A percentile compares a stretch with the other conserved stretches of the same genome.
Evolutionary conservation across 202 grass and related monocot genomes (phyloP).

Genomic region (Miscanthus sacchariflorus): DNA sequence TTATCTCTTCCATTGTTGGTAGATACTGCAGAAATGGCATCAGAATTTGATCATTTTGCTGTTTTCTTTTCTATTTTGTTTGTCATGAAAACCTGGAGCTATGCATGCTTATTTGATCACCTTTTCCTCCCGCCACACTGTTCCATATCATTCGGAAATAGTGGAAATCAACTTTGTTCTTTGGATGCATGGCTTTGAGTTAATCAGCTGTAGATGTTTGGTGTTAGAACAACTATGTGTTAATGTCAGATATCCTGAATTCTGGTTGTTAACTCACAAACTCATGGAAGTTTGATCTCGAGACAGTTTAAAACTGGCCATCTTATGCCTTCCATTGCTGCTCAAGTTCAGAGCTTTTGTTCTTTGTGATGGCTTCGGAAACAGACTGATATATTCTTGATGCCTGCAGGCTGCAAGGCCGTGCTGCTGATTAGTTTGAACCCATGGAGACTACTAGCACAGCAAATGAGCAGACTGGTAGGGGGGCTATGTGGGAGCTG

Average conservation of each 20-base stretch:
- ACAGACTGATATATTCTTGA: conserved; percentile 16
- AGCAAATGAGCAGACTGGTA: conserved; percentile 45
- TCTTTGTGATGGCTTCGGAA: conserved; percentile 3
- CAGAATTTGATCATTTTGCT: neutral
- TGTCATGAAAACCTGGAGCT: neutral
- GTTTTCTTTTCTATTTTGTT: neutral
- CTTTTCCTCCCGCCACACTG: neutral
- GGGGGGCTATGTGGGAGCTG: conserved; percentile 76
- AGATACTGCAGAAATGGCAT: neutral
- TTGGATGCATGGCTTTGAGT: neutral
- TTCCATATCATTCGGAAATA: neutral
- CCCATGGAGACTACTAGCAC: conserved; percentile 58
- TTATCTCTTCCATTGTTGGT: conserved; percentile 7
- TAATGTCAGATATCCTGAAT: neutral
- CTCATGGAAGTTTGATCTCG: neutral
- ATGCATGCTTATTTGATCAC: neutral
- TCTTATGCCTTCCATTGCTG: neutral
- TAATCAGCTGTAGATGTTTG: neutral
- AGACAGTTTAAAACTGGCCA: neutral
- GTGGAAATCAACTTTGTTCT: neutral
- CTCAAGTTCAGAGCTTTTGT: neutral
- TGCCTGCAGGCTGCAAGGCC: conserved; percentile 34
- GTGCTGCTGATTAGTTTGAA: conserved; percentile 19
- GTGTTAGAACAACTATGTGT: neutral
- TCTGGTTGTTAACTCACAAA: neutral